A percentile compares a stretch with the other conserved stretches of the same genome.
Evolutionary conservation across 2,329 filamentous ascomycete genomes (phyloP).

Genomic region (Aurifilum marmelostoma): DNA sequence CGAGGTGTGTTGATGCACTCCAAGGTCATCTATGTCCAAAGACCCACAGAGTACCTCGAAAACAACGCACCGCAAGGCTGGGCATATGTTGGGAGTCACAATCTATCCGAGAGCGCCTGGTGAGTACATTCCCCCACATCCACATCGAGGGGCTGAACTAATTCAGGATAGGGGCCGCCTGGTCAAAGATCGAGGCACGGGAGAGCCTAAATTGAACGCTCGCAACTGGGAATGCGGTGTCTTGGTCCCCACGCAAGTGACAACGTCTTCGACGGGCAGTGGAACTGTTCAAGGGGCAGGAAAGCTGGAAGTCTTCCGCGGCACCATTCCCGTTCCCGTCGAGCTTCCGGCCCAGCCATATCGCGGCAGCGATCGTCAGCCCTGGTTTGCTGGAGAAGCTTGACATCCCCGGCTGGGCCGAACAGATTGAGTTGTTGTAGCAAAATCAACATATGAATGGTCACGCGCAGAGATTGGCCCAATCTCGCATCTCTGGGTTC

Average conservation of each 20-base stretch:
- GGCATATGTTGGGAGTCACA: constrained; percentile 88
- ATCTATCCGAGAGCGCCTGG: constrained; percentile 93
- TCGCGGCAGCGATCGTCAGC: constrained; percentile 34
- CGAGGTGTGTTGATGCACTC: constrained; percentile 81
- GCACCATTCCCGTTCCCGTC: constrained; percentile 66
- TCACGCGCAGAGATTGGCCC: neutral
- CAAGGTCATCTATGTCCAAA: constrained; percentile 68
- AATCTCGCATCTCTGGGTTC: constrained; percentile 1
- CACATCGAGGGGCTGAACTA: constrained; percentile 23
- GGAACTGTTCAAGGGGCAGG: constrained; percentile 12
- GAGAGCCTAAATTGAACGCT: constrained; percentile 75
- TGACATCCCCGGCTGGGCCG: neutral
- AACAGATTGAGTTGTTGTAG: neutral
- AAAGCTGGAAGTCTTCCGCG: constrained; percentile 54
- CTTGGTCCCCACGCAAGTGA: constrained; percentile 61
- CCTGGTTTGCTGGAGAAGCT: constrained; percentile 17
- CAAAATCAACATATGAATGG: neutral
- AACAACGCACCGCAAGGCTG: constrained; percentile 54
- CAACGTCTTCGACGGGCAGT: constrained; percentile 28
- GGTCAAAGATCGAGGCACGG: constrained; percentile 68
- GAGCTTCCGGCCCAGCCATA: constrained; percentile 59
- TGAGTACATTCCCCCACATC: constrained; percentile 45
- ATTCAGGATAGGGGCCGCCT: constrained; percentile 59
- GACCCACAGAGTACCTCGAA: constrained; percentile 15
- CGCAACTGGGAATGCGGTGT: constrained; percentile 98